Percentiles rank a stretch among this genome's conserved stretches.
Conservation (phyloP, 31 red algal species). For the Asparagopsis taxiformis region DNA sequence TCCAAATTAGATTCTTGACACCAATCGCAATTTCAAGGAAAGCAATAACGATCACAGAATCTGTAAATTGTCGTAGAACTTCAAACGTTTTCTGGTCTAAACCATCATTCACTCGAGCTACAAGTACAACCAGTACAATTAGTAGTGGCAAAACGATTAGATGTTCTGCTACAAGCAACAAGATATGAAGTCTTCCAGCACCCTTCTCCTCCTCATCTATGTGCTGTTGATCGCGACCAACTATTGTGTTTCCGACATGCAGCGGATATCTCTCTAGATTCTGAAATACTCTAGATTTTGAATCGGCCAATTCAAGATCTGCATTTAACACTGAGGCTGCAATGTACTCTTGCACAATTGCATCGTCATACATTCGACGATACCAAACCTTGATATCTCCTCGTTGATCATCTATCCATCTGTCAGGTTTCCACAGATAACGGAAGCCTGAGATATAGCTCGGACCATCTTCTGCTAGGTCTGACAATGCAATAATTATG, state of each 20-base stretch:
- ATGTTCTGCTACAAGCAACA: constrained; percentile 36
- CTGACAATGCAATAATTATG: constrained; percentile 29
- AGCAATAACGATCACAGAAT: constrained; percentile 24
- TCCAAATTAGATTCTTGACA: constrained; percentile 43
- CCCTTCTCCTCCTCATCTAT: constrained; percentile 14
- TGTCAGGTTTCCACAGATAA: constrained; percentile 42
- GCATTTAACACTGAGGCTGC: constrained; percentile 22
- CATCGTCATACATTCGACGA: neutral
- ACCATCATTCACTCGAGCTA: constrained; percentile 27
- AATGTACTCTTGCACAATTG: constrained; percentile 23
- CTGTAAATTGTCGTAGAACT: constrained; percentile 22
- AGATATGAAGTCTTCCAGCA: constrained; percentile 17
- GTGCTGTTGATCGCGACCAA: constrained; percentile 29
- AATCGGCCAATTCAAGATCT: neutral
- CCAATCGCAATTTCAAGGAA: constrained; percentile 48
- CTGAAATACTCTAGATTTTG: neutral
- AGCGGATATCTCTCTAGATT: constrained; percentile 21
- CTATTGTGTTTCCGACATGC: constrained; percentile 37
- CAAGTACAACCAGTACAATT: constrained; percentile 21
- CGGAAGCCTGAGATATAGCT: constrained; percentile 44
- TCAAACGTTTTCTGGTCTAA: constrained; percentile 21
- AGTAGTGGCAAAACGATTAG: constrained; percentile 42
- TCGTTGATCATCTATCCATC: constrained; percentile 33
- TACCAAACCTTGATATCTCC: constrained; percentile 42
- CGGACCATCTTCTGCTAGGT: constrained; percentile 40